Evolutionary conservation across 73 alveolate species (phyloP), one percentile per base, ranked within the genome.

Genomic region (Stentor roeselii): DNA sequence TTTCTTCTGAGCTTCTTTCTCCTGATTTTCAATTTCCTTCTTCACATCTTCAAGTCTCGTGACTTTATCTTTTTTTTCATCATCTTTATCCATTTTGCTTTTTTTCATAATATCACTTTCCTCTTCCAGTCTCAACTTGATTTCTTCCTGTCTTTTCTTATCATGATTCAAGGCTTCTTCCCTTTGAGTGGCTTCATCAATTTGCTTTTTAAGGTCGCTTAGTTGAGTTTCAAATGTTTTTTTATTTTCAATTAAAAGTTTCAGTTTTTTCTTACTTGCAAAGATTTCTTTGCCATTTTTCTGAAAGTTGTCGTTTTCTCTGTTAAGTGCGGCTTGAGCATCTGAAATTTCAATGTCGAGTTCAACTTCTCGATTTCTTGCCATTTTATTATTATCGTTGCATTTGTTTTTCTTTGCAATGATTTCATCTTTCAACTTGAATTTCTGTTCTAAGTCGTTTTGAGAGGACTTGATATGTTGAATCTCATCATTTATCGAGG

Each of bases 101-200:
- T 84, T 87, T 83, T 84, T 67, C 41, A 84, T 75, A 75, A 38
- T 61, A 78, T 84, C 96, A 80, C 84, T 78, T 75, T 90, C 90
- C 87, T 91, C 88, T 84, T 94, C 90, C 88, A 82, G 84, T 82
- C 84, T 74, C 92, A 85, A 87, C 89, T 86, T 83, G 85, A 92
- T 84, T 88, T 94, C 84, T 90, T 94, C 27, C 82, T 86, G 90
- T 50, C 86, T 67, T 60, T 86, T 89, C 85, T 93, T 82, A 87
- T 83, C 59, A 42, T 89, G 84, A 41, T 61, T 86, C 75, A 87
- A 82, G 75, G 93, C 96, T 76, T 95, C 87, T 75, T 88, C 82
- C 82, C 97, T 89, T 92, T 96, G 86, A 82, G 82, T 85, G 34
- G 80, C 80, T 93, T 95, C 96, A 60, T 95, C 78, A 30, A 88